Base-by-base conservation (phyloP, 805 yeast species). In the Vanderwaltozyma tropicalis region DNA sequence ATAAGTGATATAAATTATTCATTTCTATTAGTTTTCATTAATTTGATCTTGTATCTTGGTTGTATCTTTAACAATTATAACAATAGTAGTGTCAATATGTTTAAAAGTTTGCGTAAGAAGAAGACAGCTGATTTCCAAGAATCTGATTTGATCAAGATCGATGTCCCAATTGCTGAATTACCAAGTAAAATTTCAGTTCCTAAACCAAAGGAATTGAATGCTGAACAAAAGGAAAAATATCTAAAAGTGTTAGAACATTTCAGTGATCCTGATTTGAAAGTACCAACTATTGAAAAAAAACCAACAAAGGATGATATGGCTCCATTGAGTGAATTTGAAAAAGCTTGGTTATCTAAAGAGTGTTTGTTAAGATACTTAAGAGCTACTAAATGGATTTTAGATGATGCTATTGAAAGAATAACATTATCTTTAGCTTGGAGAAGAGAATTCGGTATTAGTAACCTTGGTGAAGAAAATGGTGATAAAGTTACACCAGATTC, bases 291-390 rank as follows among this genome's bases (percentile, higher is more conserved):
- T 17, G 84, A 78, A 50, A 68, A 69, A 17, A 44, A 57, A 13
- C 42, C 55, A 16, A 35, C 48, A 26, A 58, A 58, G n/a, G 57
- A 59, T 35, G 55, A 54, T 30, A 1, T 53, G 69, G 32, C 56
- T 55, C 40, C 59, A 14, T 38, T 58, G 19, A 35, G 53, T 0
- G 64, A 55, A 16, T 64, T 64, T 32, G 98, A 92, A 59, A 81
- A 77, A 58, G 80, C 95, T 0, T 92, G 98, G 98, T 67, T 92
- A 39, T 83, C 96, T 2, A 72, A 81, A 50, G 98, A 92, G 58
- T 92, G 98, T 57, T 68, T 92, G 41, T 61, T 86, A 51, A 74
- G 99, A 56, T 92, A 92, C 57, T 64, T 89, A 39, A 72, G 96
- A 39, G 99, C 98, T 18, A 82, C 96, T 18, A 89, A 86, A 58